Percentiles rank a stretch among this genome's conserved stretches.
Conservation (phyloP, 352 stramenopile genomes). For the Phytopythium ostracodes region DNA sequence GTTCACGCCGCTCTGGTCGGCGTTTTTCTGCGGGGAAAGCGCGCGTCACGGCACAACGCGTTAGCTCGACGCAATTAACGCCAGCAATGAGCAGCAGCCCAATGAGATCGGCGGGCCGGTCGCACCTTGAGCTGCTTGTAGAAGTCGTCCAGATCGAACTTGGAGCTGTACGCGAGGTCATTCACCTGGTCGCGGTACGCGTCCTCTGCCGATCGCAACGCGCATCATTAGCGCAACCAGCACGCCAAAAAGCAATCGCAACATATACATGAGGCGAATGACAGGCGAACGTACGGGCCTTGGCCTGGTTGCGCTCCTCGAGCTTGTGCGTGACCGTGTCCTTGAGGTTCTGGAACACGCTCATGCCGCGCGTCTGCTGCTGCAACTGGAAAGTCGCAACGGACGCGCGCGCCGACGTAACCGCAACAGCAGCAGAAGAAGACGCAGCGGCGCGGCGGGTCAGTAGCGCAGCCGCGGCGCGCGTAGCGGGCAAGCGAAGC, state of each 20-base stretch:
- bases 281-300: conserved; percentile 16
- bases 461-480: conserved; percentile 25
- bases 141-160: conserved; percentile 72
- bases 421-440: conserved; percentile 1
- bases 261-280: too few species aligned
- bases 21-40: conserved; percentile 56
- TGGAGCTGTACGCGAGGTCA: conserved; percentile 55
- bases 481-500: conserved; percentile 30
- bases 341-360: conserved; percentile 70
- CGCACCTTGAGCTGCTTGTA: conserved; percentile 64
- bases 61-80: too few species aligned
- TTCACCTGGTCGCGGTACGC: conserved; percentile 77
- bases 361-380: conserved; percentile 55
- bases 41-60: too few species aligned
- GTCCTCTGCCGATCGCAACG: conserved; percentile 31
- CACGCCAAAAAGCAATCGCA: too few species aligned
- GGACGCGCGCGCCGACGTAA: not conserved
- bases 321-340: conserved; percentile 73
- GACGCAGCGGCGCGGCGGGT: conserved; percentile 5
- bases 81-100: too few species aligned
- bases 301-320: conserved; percentile 76
- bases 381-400: not conserved
- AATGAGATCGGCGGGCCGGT: too few species aligned
- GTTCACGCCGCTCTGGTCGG: conserved; percentile 59
- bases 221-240: not conserved